Evolutionary conservation across 176 grass and related monocot genomes (phyloP), one percentile per base, ranked within the genome.

Genomic region (Lolium multiflorum): DNA sequence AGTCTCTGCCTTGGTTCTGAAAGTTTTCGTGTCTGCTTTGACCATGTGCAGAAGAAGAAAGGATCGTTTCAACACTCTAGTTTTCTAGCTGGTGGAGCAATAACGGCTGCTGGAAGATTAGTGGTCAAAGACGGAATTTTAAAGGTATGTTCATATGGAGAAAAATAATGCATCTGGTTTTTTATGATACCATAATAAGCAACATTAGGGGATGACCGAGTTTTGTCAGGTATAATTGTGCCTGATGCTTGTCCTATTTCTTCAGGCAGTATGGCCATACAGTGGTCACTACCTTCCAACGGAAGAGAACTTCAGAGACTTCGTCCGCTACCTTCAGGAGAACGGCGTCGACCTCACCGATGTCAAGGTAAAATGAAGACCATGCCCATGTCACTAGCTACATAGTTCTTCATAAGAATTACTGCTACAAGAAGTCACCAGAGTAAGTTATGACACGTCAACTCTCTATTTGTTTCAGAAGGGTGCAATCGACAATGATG

Each of bases 31-130:
- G 49, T 58, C 26, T 14, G 0, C 20, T 49, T 77, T 65, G 9
- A 78, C 59, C 6, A 12, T 81, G 76, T 50, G 64, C 97, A 99
- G 97, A 99, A 99, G 82, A 94, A 91, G 92, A 99, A 97, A 89
- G 97, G 97, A 0, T 91, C 87, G 2, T 99, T 99, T 91, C 94
- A 97, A 26, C 94, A 97, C 83, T 97, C 94, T 1, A 97, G 94
- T 43, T 97, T 97, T 84, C 90, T 97, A 16, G 57, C 94, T 28
- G 94, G 94, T 47, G 97, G 90, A 68, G 94, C 97, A 7, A 97
- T 96, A 85, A 94, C 79, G 73, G 83, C 94, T 20, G 94, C 97
- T 15, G 97, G 97, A 28, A 89, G 92, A 91, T 87, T 99, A 69
- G 89, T 99, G 55, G 94, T 93, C 57, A 97, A 90, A 90, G 90